Evolutionary conservation across 2,329 filamentous ascomycete species (phyloP).

Genomic region (Samsoniella hepiali): DNA sequence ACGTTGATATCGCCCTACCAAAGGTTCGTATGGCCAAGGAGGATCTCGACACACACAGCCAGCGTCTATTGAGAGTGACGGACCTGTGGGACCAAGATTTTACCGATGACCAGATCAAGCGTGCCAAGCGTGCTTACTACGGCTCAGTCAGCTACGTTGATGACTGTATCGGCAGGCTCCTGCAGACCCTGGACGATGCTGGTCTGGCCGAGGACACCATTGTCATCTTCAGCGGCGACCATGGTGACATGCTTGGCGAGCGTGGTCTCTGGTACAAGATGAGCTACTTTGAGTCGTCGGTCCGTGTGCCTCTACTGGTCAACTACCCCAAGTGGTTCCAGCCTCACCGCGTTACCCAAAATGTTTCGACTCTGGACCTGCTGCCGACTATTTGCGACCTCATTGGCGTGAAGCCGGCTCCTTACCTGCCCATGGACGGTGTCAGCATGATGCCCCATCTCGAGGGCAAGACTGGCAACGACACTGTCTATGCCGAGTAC

Average conservation of each 20-base stretch:
- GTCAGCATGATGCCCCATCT: constrained; percentile 78
- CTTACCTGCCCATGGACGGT: constrained; percentile 80
- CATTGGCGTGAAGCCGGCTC: constrained; percentile 66
- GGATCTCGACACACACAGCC: constrained; percentile 80
- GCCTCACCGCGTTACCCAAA: constrained; percentile 73
- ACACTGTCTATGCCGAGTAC: constrained; percentile 93
- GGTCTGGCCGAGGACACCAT: constrained; percentile 82
- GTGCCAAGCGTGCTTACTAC: constrained; percentile 84
- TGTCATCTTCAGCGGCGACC: constrained; percentile 87
- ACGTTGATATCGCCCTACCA: constrained; percentile 80
- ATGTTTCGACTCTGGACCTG: constrained; percentile 88
- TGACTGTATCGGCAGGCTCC: constrained; percentile 81
- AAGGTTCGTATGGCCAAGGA: constrained; percentile 75
- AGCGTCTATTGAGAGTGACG: constrained; percentile 80
- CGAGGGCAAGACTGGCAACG: constrained; percentile 60
- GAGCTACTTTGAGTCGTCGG: constrained; percentile 91
- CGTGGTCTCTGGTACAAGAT: constrained; percentile 96
- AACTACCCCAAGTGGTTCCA: constrained; percentile 73
- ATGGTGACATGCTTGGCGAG: constrained; percentile 95
- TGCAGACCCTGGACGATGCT: constrained; percentile 74
- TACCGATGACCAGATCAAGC: constrained; percentile 79
- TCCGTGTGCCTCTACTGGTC: constrained; percentile 82
- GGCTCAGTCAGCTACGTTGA: constrained; percentile 92
- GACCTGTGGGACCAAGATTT: constrained; percentile 84
- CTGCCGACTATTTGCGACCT: constrained; percentile 85